A percentile compares a stretch with the other conserved stretches of the same genome.
Conservation (phyloP, 2,329 filamentous ascomycete species). For the Aureobasidium zeae region DNA sequence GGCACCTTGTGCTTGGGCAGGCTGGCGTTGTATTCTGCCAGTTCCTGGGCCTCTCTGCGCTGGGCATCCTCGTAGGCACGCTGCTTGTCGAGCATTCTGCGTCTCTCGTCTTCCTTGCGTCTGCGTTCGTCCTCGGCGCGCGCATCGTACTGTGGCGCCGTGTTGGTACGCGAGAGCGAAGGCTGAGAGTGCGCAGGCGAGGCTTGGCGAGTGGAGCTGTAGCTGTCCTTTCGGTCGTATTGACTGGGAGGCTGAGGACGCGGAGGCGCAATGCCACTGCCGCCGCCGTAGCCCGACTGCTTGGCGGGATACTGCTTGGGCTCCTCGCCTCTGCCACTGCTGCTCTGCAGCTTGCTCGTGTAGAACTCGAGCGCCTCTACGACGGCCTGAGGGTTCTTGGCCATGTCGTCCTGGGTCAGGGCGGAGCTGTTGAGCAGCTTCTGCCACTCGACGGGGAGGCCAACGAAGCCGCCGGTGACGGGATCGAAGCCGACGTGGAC, state of each 20-base stretch:
- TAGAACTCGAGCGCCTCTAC: constrained; percentile 77
- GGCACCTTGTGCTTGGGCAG: constrained; percentile 73
- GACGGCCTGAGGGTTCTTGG: constrained; percentile 69
- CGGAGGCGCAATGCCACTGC: constrained; percentile 40
- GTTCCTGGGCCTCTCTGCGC: constrained; percentile 60
- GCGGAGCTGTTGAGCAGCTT: constrained; percentile 91
- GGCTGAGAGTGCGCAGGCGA: constrained; percentile 16
- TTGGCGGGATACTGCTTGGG: constrained; percentile 57
- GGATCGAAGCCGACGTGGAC: constrained; percentile 98
- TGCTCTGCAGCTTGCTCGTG: constrained; percentile 67
- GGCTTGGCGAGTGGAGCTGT: constrained; percentile 19
- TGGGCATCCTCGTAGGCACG: constrained; percentile 37
- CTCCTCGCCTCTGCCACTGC: constrained; percentile 61
- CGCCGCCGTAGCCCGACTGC: constrained; percentile 42
- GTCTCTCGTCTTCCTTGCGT: constrained; percentile 32
- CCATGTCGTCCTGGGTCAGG: constrained; percentile 97
- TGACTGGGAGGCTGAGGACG: constrained; percentile 35
- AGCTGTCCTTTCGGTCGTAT: constrained; percentile 39
- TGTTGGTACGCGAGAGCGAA: constrained; percentile 19
- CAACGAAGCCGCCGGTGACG: constrained; percentile 88
- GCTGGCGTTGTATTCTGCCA: constrained; percentile 70
- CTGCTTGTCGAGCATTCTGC: constrained; percentile 30
- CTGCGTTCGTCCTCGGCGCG: constrained; percentile 32
- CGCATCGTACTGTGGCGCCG: constrained; percentile 27
- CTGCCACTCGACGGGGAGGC: constrained; percentile 92